Conservation (phyloP, 208 protist species). For the Trypanosoma melophagium region DNA sequence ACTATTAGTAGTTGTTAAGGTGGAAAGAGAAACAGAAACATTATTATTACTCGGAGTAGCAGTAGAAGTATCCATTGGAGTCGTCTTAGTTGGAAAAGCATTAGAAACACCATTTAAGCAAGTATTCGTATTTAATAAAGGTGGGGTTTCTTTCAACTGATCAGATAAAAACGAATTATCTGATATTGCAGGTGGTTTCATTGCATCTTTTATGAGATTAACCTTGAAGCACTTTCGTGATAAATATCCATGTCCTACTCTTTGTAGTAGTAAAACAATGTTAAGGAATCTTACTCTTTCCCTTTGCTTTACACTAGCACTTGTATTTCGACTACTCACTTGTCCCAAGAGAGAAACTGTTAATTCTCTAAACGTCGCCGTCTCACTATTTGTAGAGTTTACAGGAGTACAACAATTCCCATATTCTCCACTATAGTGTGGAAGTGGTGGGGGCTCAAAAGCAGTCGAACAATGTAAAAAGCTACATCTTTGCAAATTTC, state of each 20-base stretch:
- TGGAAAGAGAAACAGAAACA: too few relatives aligned
- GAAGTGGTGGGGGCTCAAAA: neutral
- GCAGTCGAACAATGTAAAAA: neutral
- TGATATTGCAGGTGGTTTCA: neutral
- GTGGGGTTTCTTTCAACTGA: too few relatives aligned
- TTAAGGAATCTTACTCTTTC: neutral
- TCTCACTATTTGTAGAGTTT: neutral
- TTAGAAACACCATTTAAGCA: too few relatives aligned
- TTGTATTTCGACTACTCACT: too few relatives aligned
- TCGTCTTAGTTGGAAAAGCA: too few relatives aligned
- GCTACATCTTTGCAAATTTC: neutral
- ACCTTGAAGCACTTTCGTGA: neutral
- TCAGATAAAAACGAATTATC: neutral
- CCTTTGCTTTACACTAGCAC: neutral
- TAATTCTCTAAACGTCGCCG: neutral
- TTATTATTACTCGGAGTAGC: too few relatives aligned
- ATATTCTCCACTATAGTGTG: neutral
- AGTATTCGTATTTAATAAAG: too few relatives aligned
- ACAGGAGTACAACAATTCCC: neutral
- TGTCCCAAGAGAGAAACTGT: neutral
- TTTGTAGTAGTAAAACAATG: constrained; percentile 4
- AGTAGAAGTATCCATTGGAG: too few relatives aligned
- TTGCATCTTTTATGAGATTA: neutral
- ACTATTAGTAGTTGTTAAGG: too few relatives aligned
- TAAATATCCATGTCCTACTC: constrained; percentile 6